Percentiles rank a stretch among this genome's conserved stretches.
phyloP scores from a whole-genome alignment of 1,284 basidiomycete species.

The Cryptococcus neoformans region DNA sequence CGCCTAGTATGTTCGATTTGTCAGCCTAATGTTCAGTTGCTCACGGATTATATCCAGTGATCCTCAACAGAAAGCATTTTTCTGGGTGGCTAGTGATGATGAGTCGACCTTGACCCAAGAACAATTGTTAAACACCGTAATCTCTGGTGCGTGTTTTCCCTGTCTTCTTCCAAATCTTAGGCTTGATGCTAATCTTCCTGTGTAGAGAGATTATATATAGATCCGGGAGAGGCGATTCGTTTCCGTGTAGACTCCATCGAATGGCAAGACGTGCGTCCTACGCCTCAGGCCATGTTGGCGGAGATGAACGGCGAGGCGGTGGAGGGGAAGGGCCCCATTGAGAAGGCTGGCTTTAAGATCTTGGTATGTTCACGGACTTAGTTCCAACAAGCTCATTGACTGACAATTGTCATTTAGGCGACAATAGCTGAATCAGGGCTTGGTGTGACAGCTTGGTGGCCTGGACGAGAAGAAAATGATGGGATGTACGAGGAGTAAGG shows the following conservation, averaged over 20 bases:
- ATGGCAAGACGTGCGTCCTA: constrained; percentile 88
- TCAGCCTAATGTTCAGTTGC: constrained; percentile 2
- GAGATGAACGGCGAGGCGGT: constrained; percentile 41
- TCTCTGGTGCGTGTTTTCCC: constrained; percentile 19
- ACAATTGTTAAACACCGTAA: constrained; percentile 58
- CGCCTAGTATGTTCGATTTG: constrained; percentile 17
- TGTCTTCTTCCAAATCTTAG: neutral
- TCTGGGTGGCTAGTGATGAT: constrained; percentile 65
- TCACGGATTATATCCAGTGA: constrained; percentile 56
- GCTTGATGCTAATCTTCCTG: neutral
- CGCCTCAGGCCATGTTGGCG: constrained; percentile 53
- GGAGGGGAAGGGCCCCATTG: constrained; percentile 60
- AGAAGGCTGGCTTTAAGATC: constrained; percentile 68
- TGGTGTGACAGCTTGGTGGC: constrained; percentile 61
- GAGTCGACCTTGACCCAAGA: constrained; percentile 54
- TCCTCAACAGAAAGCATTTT: constrained; percentile 73
- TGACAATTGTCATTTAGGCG: constrained; percentile 54
- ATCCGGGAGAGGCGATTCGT: constrained; percentile 76
- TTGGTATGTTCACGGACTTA: constrained; percentile 53
- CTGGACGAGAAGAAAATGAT: constrained; percentile 43
- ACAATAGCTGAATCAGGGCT: constrained; percentile 88
- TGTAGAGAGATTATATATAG: constrained; percentile 76
- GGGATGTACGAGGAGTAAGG: constrained; percentile 25
- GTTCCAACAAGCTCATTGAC: neutral
- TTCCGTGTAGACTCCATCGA: constrained; percentile 83